phyloP scores from a whole-genome alignment of 1,284 basidiomycete genomes.

The Irpex rosettiformis region DNA sequence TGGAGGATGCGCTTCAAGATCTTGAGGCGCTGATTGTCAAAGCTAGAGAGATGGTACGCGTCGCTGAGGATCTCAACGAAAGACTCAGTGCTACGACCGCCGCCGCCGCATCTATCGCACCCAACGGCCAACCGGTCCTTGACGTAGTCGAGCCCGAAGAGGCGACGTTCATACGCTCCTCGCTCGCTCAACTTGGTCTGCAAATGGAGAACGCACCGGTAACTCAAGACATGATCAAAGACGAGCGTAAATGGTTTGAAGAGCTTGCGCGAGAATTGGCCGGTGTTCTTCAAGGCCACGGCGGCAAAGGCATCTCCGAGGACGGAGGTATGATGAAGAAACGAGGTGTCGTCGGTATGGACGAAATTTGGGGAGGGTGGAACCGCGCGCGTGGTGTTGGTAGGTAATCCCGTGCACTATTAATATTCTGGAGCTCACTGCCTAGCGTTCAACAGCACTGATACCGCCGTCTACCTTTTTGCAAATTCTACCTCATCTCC shows the following conservation, averaged over 20 bases:
- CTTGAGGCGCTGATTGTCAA: conserved; percentile 91
- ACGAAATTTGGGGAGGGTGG: conserved; percentile 98
- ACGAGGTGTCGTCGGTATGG: conserved; percentile 81
- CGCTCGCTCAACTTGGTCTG: conserved; percentile 86
- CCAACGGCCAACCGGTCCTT: conserved; percentile 16
- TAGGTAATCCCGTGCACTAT: conserved; percentile 38
- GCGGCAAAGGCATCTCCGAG: conserved; percentile 28
- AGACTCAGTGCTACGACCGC: conserved; percentile 65
- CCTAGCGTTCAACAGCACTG: conserved; percentile 51
- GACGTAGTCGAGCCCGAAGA: conserved; percentile 60
- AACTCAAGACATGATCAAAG: conserved; percentile 87
- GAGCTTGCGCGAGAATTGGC: conserved; percentile 86
- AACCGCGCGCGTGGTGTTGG: conserved; percentile 93
- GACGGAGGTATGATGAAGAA: conserved; percentile 58
- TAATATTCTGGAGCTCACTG: conserved; percentile 6
- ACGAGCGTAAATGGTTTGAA: conserved; percentile 78
- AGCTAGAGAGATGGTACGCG: conserved; percentile 89
- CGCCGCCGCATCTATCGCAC: conserved; percentile 24
- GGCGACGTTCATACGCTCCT: conserved; percentile 83
- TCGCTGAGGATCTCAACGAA: conserved; percentile 87
- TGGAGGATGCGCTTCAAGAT: conserved; percentile 83
- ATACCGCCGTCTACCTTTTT: conserved; percentile 86
- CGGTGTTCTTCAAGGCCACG: conserved; percentile 59
- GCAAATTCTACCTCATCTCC: conserved; percentile 67
- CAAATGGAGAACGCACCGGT: conserved; percentile 75